phyloP scores from a whole-genome alignment of 768 basidiomycete species.

The Termitomyces sp. region DNA sequence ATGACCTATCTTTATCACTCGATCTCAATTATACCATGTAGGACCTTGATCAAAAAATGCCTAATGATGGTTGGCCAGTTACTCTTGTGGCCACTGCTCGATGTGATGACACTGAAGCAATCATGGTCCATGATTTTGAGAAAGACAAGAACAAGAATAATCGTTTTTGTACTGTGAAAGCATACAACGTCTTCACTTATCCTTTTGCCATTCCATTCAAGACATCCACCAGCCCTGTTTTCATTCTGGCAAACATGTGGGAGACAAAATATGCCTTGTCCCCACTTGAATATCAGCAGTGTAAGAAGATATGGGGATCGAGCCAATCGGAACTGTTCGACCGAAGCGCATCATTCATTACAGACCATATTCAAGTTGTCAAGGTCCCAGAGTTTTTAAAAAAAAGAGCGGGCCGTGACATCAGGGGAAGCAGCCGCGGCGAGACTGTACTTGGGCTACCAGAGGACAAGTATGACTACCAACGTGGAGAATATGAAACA shows the following conservation, averaged over 20 bases:
- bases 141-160: background rate
- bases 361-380: background rate
- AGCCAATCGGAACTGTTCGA: background rate
- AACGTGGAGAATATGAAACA: background rate
- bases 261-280: no score
- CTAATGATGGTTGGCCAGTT: background rate
- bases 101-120: background rate
- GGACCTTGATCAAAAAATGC: background rate
- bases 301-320: background rate
- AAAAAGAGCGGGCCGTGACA: background rate
- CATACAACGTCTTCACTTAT: background rate
- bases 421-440: background rate
- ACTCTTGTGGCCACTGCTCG: background rate
- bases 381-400: background rate
- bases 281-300: background rate
- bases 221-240: background rate
- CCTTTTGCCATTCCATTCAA: background rate
- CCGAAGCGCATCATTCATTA: rapidly evolving
- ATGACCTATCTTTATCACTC: no score
- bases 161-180: background rate
- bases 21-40: background rate
- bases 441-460: background rate
- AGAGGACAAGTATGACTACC: background rate
- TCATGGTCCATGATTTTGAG: background rate
- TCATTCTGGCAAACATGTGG: background rate